Conservation (phyloP, 148 eudicot species). For the Fagopyrum homotropicum region DNA sequence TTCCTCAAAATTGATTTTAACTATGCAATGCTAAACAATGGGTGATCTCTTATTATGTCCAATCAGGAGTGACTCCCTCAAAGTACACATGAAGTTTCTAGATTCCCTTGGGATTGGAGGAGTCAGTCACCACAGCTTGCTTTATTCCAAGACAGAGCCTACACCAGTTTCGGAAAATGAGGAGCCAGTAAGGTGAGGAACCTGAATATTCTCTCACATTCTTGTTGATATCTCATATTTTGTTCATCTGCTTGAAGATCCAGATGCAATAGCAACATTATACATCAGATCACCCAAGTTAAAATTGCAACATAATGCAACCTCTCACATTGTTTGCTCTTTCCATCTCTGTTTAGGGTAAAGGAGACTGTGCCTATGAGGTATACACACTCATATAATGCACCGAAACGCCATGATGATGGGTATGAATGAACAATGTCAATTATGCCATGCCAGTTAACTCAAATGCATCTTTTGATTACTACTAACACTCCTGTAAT, state of each 20-base stretch:
- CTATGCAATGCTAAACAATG: neutral
- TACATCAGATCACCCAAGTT: neutral
- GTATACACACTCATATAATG: constrained; percentile 30
- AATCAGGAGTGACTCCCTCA: constrained; percentile 54
- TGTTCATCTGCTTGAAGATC: neutral
- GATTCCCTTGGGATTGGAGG: constrained; percentile 87
- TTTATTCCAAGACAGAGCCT: constrained; percentile 88
- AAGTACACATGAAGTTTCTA: constrained; percentile 61
- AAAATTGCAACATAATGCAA: neutral
- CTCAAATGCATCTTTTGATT: neutral
- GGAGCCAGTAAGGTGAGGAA: constrained; percentile 45
- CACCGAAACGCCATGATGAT: constrained; percentile 44
- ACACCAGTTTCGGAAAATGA: constrained; percentile 43
- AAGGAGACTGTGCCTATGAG: constrained; percentile 25
- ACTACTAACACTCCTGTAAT: neutral
- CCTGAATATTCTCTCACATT: neutral
- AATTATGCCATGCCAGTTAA: neutral
- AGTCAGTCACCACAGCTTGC: constrained; percentile 91
- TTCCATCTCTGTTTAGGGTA: constrained; percentile 30
- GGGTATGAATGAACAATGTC: constrained; percentile 36
- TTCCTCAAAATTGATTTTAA: neutral
- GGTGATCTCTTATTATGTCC: constrained; percentile 8
- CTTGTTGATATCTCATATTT: neutral
- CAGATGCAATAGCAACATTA: neutral
- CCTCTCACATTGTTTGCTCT: constrained; percentile 12